Base-by-base conservation (phyloP, 139 green algal species). In the Coelastrella sp. region DNA sequence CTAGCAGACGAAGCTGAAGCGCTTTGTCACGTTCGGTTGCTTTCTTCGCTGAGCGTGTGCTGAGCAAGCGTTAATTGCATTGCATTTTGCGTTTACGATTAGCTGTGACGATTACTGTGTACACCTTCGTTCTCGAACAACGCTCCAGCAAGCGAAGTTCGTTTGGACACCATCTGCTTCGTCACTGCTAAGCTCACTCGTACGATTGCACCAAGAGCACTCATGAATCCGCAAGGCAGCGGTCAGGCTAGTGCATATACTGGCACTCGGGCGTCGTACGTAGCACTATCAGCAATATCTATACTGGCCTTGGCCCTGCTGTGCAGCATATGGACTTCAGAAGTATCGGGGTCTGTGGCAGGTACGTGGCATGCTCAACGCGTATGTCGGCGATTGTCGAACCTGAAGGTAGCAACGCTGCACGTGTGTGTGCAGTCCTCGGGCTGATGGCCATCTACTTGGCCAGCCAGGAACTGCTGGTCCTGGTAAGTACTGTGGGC, bases 361-460 rank as follows among this genome's bases (percentile, higher is more conserved):
- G 68, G 68, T 76, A 76, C 32, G 32, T 47, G 32, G 32, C 32
- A 47, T 47, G 32, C 32, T 47, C 32, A 47, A 47, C 32, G 32
- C 32, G 32, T 71, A 13, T 71, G 8, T 10, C 61, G 11, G 61
- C 61, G 11, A 19, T 71, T 71, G 11, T 13, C 11, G 61, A 13
- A 13, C 61, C 8, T 19, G 11, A 71, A 71, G 61, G 61, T 71
- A 13, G 10, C 11, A 10, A 71, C 61, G 10, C 11, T 10, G 8
- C 61, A 71, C 11, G 10, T 71, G 8, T 10, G 11, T 13, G 22
- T 60, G 75, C 86, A n/a, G 59, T 90, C 17, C 65, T 90, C 32
- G 87, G 87, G 20, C 64, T 91, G 4, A 23, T 91, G 19, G 61
- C 87, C 32, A 60, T 91, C 4, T 91, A 91, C 64, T 22, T 91